Evolutionary conservation across 345 rosid species (phyloP), one percentile per base, ranked within the genome.

Genomic region (Cochlearia excelsa): DNA sequence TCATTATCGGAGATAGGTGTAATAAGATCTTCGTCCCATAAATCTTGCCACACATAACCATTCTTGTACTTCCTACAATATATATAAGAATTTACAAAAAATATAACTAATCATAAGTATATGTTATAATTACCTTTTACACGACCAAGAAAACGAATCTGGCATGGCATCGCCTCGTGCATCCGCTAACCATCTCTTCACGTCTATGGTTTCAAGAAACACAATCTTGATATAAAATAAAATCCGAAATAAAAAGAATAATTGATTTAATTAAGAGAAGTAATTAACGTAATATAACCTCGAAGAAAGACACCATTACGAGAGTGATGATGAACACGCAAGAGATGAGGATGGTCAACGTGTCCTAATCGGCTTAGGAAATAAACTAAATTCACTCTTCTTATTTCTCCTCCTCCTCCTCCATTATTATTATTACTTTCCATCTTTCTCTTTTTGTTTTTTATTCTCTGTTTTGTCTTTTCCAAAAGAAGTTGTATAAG

Each of bases 41-140:
- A 73, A 66, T 88, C 94, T 80, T 85, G 94, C 96, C 96, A 88
- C 26, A 85, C 80, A 42, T 75, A 88, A 10, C 87, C 88, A 37
- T 9, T 77, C 67, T 74, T 82, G 71, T 84, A 85, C 65, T 80
- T 82, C 82, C 96, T 88, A 53, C 46, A 57, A 16, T 16, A 16
- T 16, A 16, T 16, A 16, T 16, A 16, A 16, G 23, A 16, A 16
- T 16, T 16, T 37, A 2, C 40, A 41, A 39, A 27, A 7, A 31
- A 16, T 11, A 7, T 9, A 35, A 9, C 23, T 34, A 34, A 34
- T 34, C 3, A 34, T 34, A 7, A 49, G 4, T 28, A 9, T 9
- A 23, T 30, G 30, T 6, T 9, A 38, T 7, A 60, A 31, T 26
- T 37, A 87, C 96, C 88, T 88, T 64, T 85, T 85, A 49, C 79